A percentile compares a stretch with the other conserved stretches of the same genome.
These are phyloP conservation scores for Microbotryomycetes sp. DNA, from an alignment of 1,284 basidiomycete species.

Conservation along the genomic window DNA sequence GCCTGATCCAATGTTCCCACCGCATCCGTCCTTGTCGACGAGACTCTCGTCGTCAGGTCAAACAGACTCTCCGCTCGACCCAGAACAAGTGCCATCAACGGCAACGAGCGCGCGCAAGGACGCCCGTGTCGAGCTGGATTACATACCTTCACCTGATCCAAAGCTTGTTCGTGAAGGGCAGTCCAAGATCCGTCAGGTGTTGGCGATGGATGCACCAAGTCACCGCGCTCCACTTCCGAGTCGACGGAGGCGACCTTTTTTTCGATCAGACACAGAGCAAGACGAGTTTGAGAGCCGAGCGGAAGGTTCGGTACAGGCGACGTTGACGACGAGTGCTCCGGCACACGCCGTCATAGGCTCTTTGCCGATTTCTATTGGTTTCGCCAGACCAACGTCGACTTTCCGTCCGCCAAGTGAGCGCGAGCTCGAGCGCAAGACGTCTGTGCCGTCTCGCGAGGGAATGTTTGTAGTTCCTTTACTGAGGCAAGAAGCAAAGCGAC, in stretches of 20 bases:
- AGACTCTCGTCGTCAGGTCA: no score
- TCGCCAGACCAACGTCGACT: neutral
- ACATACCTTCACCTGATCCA: constrained; percentile 1
- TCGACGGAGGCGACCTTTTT: neutral
- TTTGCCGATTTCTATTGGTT: constrained; percentile 23
- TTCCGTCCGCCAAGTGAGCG: neutral
- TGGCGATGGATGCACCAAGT: constrained; percentile 31
- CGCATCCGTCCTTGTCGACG: no score
- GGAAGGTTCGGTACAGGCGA: no score
- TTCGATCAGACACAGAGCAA: neutral
- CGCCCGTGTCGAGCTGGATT: neutral
- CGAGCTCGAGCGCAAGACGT: constrained; percentile 1
- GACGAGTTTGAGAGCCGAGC: neutral
- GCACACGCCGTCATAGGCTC: constrained; percentile 10
- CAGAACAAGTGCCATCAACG: neutral
- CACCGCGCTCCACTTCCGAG: constrained; percentile 20
- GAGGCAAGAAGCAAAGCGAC: neutral
- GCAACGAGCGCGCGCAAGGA: constrained; percentile 5
- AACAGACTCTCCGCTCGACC: neutral
- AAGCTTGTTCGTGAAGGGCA: constrained; percentile 7
- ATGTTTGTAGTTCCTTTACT: constrained; percentile 2
- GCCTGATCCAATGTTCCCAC: neutral
- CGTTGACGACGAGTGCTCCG: neutral
- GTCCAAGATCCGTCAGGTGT: constrained; percentile 28
- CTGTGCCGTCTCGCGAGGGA: neutral